Percentiles rank a stretch among this genome's conserved stretches.
Evolutionary conservation across 2,329 filamentous ascomycete species (phyloP).

Genomic region (Fusarium brachygibbosum): DNA sequence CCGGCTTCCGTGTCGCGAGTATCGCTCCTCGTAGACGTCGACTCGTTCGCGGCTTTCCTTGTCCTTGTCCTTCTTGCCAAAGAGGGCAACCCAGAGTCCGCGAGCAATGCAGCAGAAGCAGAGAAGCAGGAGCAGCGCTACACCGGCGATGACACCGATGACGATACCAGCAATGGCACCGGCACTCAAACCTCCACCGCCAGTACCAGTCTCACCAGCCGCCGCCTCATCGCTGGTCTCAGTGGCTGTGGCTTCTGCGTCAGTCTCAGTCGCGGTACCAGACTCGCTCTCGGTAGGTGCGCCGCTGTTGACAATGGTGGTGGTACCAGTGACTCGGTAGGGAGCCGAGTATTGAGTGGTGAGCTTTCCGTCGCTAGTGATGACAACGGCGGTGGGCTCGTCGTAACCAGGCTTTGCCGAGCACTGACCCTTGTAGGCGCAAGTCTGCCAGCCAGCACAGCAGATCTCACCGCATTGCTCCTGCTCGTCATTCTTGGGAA

Average conservation of each 20-base stretch:
- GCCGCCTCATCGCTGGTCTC: constrained; percentile 56
- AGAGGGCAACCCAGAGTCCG: constrained; percentile 72
- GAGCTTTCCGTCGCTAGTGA: constrained; percentile 62
- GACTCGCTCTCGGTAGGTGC: constrained; percentile 62
- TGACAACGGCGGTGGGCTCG: constrained; percentile 58
- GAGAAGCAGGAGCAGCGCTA: constrained; percentile 75
- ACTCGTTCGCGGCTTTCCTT: constrained; percentile 63
- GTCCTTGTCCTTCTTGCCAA: constrained; percentile 68
- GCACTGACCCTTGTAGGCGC: constrained; percentile 71
- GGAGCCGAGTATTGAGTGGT: constrained; percentile 68
- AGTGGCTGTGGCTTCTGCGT: constrained; percentile 66
- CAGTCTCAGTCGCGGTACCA: constrained; percentile 64
- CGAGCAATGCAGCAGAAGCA: constrained; percentile 81
- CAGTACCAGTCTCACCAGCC: constrained; percentile 50
- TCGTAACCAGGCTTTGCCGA: constrained; percentile 64
- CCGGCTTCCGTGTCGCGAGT: constrained; percentile 63
- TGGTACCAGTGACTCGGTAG: constrained; percentile 67
- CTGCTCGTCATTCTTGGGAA: constrained; percentile 66
- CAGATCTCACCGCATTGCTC: constrained; percentile 76
- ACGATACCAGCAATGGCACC: constrained; percentile 87
- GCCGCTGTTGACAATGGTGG: constrained; percentile 67
- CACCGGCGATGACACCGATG: constrained; percentile 77
- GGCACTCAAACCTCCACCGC: constrained; percentile 67
- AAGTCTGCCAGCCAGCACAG: constrained; percentile 78
- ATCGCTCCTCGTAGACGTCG: constrained; percentile 74